These are phyloP conservation scores for Pilasporangium apinafurcum DNA, from an alignment of 352 stramenopile genomes.

Conservation along the genomic window DNA sequence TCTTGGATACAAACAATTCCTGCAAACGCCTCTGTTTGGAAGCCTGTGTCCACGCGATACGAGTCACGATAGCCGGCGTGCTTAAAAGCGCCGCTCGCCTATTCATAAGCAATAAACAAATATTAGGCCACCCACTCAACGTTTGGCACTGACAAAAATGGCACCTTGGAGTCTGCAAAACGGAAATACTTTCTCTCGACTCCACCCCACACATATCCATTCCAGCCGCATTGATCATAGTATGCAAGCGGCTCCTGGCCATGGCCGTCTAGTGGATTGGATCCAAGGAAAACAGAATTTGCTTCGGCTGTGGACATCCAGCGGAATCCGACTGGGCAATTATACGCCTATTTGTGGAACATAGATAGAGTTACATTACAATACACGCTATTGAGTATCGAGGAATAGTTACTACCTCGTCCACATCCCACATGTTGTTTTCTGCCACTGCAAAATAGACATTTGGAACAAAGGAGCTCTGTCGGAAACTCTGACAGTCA, in stretches of 20 bases:
- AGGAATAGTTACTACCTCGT: conserved; percentile 31
- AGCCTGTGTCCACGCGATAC: conserved; percentile 42
- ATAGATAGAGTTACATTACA: no score
- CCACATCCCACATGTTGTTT: conserved; percentile 49
- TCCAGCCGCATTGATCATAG: conserved; percentile 84
- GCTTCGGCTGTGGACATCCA: conserved; percentile 85
- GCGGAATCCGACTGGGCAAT: conserved; percentile 76
- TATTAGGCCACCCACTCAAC: no score
- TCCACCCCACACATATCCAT: conserved; percentile 65
- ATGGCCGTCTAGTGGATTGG: conserved; percentile 12
- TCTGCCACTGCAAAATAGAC: conserved; percentile 73
- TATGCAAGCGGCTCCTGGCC: conserved; percentile 51
- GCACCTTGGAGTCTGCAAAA: conserved; percentile 74
- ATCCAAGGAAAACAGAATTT: conserved; percentile 28
- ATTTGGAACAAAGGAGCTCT: conserved; percentile 37
- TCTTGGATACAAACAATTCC: conserved; percentile 71
- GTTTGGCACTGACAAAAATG: no score
- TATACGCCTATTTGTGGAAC: conserved; percentile 41
- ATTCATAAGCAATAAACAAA: not conserved
- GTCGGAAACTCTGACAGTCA: conserved; percentile 61
- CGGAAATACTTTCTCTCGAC: conserved; percentile 63
- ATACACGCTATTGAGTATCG: no score
- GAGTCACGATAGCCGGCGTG: conserved; percentile 72
- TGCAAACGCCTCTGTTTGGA: conserved; percentile 53
- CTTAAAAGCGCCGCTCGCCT: conserved; percentile 78